These are phyloP conservation scores for Diddensiella santjacobensis DNA, from an alignment of 805 yeast species.

Conservation along the genomic window DNA sequence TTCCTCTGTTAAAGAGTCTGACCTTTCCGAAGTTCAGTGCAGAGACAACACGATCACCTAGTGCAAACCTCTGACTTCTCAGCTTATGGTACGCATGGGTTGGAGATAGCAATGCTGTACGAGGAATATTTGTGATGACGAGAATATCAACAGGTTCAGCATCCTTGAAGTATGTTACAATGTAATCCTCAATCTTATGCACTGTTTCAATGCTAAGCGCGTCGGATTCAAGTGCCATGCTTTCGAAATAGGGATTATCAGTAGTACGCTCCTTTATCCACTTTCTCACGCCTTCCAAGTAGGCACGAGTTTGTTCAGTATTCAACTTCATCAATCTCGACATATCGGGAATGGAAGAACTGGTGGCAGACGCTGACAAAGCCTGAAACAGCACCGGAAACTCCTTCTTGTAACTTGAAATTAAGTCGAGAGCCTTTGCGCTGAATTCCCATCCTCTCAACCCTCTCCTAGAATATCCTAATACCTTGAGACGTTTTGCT, in stretches of 20 bases:
- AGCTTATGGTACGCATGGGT: slow-evolving; percentile 65
- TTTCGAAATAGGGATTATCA: slow-evolving; percentile 40
- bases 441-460: slow-evolving; percentile 80
- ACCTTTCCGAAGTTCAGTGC: slow-evolving; percentile 86
- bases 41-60: slow-evolving; percentile 89
- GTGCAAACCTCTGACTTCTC: slow-evolving; percentile 67
- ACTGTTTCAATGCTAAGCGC: slow-evolving; percentile 66
- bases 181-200: slow-evolving; percentile 59
- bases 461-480: slow-evolving; percentile 75
- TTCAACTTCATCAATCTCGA: slow-evolving; percentile 9
- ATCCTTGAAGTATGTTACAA: slow-evolving; percentile 42
- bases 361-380: slow-evolving; percentile 28
- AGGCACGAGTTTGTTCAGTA: slow-evolving; percentile 31
- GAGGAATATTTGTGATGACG: slow-evolving; percentile 77
- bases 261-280: slow-evolving; percentile 45
- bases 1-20: slow-evolving; percentile 82
- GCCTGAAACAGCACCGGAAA: slow-evolving; percentile 60
- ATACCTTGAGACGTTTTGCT: slow-evolving; percentile 69
- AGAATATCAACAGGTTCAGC: slow-evolving; percentile 44
- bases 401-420: slow-evolving; percentile 54
- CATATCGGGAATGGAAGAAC: slow-evolving; percentile 25
- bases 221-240: slow-evolving; percentile 74
- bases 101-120: slow-evolving; percentile 76
- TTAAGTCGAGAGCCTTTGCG: slow-evolving; percentile 61
- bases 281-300: slow-evolving; percentile 40